Conservation (phyloP, 2,329 filamentous ascomycete genomes). For the Aspergillus sp. region DNA sequence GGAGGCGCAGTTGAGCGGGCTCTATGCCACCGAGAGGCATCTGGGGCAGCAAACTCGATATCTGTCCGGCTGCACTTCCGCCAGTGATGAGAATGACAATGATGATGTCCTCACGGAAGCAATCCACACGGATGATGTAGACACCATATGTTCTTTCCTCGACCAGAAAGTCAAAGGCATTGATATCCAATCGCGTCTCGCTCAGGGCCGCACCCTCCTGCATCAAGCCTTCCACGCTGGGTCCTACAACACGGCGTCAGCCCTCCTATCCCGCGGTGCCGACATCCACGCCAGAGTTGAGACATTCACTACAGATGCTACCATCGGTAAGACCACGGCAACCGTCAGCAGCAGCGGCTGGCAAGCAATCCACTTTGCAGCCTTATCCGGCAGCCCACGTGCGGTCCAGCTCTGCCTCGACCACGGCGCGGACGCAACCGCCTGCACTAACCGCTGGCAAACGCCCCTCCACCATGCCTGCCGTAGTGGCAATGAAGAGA, state of each 20-base stretch:
- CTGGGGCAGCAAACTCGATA: not conserved
- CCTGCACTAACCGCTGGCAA: not conserved
- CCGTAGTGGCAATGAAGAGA: not conserved
- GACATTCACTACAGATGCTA: too few relatives aligned
- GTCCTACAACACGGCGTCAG: not conserved
- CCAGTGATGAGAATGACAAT: not conserved
- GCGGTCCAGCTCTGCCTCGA: not conserved
- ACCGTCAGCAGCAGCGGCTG: not conserved
- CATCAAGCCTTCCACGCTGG: not conserved
- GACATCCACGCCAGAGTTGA: not conserved
- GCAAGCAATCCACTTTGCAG: not conserved
- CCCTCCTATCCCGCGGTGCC: not conserved
- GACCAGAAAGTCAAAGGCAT: not conserved
- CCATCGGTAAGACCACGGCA: too few relatives aligned
- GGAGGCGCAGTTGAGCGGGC: constrained; percentile 1
- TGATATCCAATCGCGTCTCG: not conserved
- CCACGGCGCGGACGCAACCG: not conserved
- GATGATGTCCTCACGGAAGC: not conserved
- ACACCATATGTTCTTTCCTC: not conserved
- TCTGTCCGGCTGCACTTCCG: not conserved
- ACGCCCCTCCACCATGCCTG: constrained; percentile 4
- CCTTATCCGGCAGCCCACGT: not conserved
- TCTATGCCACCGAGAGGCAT: not conserved
- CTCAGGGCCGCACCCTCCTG: not conserved
- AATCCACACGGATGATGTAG: not conserved